Evolutionary conservation across 805 yeast genomes (phyloP), one percentile per base, ranked within the genome.

Genomic region (Candida schatavii): DNA sequence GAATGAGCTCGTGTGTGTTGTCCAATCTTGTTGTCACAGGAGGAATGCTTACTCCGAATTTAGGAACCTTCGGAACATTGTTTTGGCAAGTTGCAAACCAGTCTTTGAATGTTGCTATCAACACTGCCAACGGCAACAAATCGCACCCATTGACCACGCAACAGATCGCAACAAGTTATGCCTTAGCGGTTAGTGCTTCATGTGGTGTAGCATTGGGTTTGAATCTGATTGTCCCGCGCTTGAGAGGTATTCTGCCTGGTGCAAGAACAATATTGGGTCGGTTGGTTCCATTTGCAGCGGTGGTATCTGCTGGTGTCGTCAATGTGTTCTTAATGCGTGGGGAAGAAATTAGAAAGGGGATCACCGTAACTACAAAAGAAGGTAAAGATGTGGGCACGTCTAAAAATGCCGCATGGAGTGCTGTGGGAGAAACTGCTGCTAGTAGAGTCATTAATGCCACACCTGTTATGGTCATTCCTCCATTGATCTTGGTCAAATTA

Each of bases 61-160:
- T 93, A 57, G 95, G 96, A 7, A 81, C 89, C 7, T 80, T 77
- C 0, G 99, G 99, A 29, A 91, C 98, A 0, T 60, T 89, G 18
- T 91, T 93, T 66, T 93, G 99, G 99, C 99, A 93, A 68, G 80
- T 93, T 61, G 95, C 97, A 17, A 93, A 93, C 67, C 99, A 93
- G 67, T 88, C 97, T 18, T 74, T 93, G 49, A 93, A 93, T 57
- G 99, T 93, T 43, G 99, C 99, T 2, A 88, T 93, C 51, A 93
- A 93, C 65, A 88, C 93, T 32, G 93, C 98, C 33, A 93, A 93
- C 58, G 91, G 97, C 26, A 93, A 93, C 71, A 93, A 93, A 60
- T 85, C 96, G 0, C 95, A 90, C 54, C 97, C 97, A 0, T 72
- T 93, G 62, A 72, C 91, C 3, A 85, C 90, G 0, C 54, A 69